Percentiles rank a stretch among this genome's conserved stretches.
phyloP scores from a whole-genome alignment of 257 asterid species.

The Cruciata laevipes region DNA sequence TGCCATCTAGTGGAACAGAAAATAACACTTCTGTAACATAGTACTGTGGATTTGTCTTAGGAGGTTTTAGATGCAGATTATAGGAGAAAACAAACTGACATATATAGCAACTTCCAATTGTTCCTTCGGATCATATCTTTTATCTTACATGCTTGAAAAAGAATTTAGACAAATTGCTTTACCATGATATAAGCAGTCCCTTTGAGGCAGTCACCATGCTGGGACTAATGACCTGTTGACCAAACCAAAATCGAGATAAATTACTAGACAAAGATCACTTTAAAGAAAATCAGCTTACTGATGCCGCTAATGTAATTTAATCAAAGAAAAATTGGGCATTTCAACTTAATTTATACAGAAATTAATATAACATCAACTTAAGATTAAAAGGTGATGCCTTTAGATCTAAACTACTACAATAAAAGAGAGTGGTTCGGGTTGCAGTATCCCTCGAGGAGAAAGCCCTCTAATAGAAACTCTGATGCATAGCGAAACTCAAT shows the following conservation, averaged over 20 bases:
- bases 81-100: background rate
- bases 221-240: slow-evolving; percentile 24
- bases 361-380: background rate
- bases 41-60: background rate
- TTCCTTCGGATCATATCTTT: background rate
- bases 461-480: background rate
- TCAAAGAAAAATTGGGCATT: background rate
- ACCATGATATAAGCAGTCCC: slow-evolving; percentile 77
- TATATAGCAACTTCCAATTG: background rate
- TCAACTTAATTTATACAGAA: background rate
- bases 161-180: slow-evolving; percentile 6
- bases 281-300: background rate
- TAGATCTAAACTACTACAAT: background rate
- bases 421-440: too few species aligned
- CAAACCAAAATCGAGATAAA: background rate
- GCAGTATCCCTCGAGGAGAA: too few species aligned
- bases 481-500: background rate
- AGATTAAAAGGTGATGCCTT: background rate
- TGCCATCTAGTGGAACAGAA: background rate
- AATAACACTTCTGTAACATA: background rate
- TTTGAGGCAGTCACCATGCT: slow-evolving; percentile 62
- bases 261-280: background rate
- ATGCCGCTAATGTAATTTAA: background rate
- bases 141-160: background rate
- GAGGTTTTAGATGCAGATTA: background rate